Base-by-base conservation (phyloP, 1,284 basidiomycete genomes). In the Cryptococcus sp. region DNA sequence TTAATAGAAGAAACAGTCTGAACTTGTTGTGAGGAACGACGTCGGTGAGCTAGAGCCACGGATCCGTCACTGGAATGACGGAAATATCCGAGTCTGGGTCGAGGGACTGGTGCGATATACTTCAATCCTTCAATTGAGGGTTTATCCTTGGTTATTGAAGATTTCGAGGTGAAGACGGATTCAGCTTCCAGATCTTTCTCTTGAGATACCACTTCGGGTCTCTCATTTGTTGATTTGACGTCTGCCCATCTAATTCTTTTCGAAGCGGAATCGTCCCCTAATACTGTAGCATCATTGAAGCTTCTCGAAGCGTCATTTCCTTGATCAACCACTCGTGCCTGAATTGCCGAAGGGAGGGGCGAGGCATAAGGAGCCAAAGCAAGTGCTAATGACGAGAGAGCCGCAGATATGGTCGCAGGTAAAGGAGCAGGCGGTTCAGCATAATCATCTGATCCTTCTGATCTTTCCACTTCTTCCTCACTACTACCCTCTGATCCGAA, bases 351-450 rank as follows among this genome's bases (percentile, higher is more conserved):
- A 37, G 45, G 46, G n/a, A 34, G 34, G 8, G 55, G 45, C 37
- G 60, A 64, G 5, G 57, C 47, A 33, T 56, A 47, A 1, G 65
- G 61, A 3, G 61, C 60, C 8, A 66, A 49, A 23, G 63, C 65
- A 3, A 54, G 52, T 8, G 65, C 65, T 11, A 66, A 50, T 2
- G 59, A 59, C 0, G 65, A 66, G n/a, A 66, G 41, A 1, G 65
- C 65, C 2, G 63, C 63, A 30, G 65, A 66, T 13, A 66, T 61
- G 7, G 49, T 55, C 5, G 63, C 47, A 4, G 65, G 65, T 3
- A 66, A 53, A 4, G 63, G 63, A 6, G 52, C 52, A 10, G 62
- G 57, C 4, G 60, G 38, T 38, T 56, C 33, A 32, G 10, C 15
- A 34, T 43, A 51, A 13, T 38, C 53, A 14, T 54, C 53, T 3